A percentile compares a stretch with the other conserved stretches of the same genome.
These are phyloP conservation scores for Pleurozium schreberi DNA, from an alignment of 225 moss, liverwort and hornwort genomes.

Conservation along the genomic window DNA sequence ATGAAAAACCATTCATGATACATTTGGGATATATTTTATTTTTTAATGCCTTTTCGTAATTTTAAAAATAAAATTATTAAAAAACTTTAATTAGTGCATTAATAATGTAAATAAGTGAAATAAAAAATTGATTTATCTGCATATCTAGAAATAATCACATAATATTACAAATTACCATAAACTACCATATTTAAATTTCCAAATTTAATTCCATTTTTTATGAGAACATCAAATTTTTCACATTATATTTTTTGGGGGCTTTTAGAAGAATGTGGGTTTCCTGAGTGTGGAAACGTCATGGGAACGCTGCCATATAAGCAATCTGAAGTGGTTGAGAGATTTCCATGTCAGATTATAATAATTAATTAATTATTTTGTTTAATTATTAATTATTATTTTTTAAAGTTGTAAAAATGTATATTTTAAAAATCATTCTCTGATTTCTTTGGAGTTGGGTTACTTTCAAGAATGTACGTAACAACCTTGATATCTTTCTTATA, in stretches of 20 bases:
- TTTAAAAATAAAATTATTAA: no score
- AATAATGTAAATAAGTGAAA: background rate
- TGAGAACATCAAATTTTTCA: background rate
- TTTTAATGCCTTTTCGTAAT: background rate
- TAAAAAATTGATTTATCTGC: accelerated
- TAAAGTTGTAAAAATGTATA: accelerated
- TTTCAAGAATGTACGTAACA: accelerated
- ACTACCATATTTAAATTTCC: background rate
- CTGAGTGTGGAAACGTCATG: no score
- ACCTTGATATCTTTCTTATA: background rate
- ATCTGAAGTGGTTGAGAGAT: no score
- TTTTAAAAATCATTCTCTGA: no score
- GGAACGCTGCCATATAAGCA: no score
- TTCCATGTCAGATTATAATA: no score
- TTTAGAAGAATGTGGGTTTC: no score
- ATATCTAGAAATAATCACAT: background rate
- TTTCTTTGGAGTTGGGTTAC: accelerated
- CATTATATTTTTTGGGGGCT: no score
- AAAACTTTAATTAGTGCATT: no score
- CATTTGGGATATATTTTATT: background rate
- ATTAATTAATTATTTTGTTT: no score
- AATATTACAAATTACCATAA: background rate
- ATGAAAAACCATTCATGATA: background rate
- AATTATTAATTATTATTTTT: background rate
- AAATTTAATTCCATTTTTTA: background rate